These are phyloP conservation scores for Corynespora cassiicola DNA, from an alignment of 2,329 filamentous ascomycete species.

Conservation along the genomic window DNA sequence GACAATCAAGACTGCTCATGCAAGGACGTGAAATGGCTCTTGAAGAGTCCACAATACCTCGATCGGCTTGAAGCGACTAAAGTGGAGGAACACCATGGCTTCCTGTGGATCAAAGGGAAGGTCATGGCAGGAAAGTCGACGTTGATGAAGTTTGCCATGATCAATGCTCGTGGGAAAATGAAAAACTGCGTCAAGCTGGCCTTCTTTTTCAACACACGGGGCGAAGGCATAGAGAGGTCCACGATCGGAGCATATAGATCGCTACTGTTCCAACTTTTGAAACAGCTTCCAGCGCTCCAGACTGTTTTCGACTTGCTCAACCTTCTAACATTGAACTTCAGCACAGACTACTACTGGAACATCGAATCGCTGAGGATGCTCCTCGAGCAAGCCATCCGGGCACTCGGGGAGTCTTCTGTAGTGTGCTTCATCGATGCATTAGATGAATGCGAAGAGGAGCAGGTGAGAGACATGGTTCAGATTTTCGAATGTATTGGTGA, in stretches of 20 bases:
- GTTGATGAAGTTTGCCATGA: slow-evolving; percentile 44
- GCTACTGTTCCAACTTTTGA: slow-evolving; percentile 30
- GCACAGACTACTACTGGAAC: slow-evolving; percentile 16
- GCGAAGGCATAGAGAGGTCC: slow-evolving; percentile 24
- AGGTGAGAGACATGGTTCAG: slow-evolving; percentile 52
- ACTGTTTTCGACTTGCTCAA: slow-evolving; percentile 7
- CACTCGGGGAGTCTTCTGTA: slow-evolving; percentile 17
- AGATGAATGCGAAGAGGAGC: slow-evolving; percentile 56
- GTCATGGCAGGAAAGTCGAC: slow-evolving; percentile 50
- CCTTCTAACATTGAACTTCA: slow-evolving; percentile 7
- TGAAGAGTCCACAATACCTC: slow-evolving; percentile 39
- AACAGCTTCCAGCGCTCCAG: slow-evolving; percentile 15
- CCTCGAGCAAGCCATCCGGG: slow-evolving; percentile 21
- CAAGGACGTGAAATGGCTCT: slow-evolving; percentile 52
- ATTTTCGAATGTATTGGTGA: slow-evolving; percentile 52
- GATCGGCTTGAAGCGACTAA: slow-evolving; percentile 46
- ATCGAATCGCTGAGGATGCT: slow-evolving; percentile 19
- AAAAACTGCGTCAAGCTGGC: slow-evolving; percentile 12
- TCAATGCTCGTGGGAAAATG: slow-evolving; percentile 11
- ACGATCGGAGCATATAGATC: slow-evolving; percentile 31
- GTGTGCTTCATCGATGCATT: slow-evolving; percentile 51
- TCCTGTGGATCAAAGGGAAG: slow-evolving; percentile 57
- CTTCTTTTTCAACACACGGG: slow-evolving; percentile 38
- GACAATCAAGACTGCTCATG: slow-evolving; percentile 46
- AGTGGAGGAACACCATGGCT: slow-evolving; percentile 40